Base-by-base conservation (phyloP, 441 rosid genomes). In the Erodium texanum region DNA sequence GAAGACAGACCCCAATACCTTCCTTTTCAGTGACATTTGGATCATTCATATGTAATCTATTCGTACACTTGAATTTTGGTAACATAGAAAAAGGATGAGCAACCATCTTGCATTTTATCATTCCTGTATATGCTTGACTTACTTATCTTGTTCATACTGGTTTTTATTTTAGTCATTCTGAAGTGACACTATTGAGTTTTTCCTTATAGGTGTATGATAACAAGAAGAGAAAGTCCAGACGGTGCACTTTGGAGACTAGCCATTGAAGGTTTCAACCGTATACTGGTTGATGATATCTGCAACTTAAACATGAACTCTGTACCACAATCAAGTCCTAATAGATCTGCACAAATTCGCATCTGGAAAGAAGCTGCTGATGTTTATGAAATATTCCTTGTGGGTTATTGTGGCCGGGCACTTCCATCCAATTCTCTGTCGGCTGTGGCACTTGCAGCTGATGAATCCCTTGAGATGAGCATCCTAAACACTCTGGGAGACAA, bases 361-460 rank as follows among this genome's bases (percentile, higher is more conserved):
- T 95, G 98, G 99, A 95, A 95, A 85, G 98, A 89, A 85, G 83
- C 87, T 66, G 97, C 98, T 36, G 99, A 92, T 83, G 87, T 90
- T 48, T 95, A 87, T 74, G 99, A 92, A 74, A 90, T 90, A 79
- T 95, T 95, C 78, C 96, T 95, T 71, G 82, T 92, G 68, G 92
- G 98, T 71, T 87, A 89, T 71, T 95, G 99, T 76, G 97, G 99
- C 10, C 97, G 96, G 65, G 97, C 96, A 64, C 90, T 95, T 75
- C 88, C 92, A 73, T 83, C 97, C 56, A 85, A 71, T 77, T 82
- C 93, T 75, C 88, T 89, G 73, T 84, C 95, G 69, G 78, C 84
- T 63, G 72, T 68, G 62, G 79, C 77, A 5, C 84, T 83, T 15
- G 79, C 75, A 72, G 85, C 89, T 66, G 93, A 95, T 75, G 98